Evolutionary conservation across 148 eudicot genomes (phyloP).

Genomic region (Fagopyrum tataricum): DNA sequence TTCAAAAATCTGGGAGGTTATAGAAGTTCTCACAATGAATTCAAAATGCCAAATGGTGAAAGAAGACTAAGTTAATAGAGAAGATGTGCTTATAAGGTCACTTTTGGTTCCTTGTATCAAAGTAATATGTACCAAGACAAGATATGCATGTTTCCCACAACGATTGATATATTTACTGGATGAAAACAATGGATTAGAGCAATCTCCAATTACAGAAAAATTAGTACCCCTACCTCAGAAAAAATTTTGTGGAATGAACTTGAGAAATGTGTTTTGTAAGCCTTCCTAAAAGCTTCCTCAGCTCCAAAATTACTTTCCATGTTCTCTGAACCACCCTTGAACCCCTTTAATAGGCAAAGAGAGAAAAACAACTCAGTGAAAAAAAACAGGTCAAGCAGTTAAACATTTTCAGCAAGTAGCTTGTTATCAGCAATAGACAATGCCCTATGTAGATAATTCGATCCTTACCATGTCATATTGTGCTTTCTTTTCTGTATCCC

Average conservation of each 20-base stretch:
- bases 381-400: background rate
- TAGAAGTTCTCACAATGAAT: conserved; percentile 10
- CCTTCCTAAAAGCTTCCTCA: conserved; percentile 44
- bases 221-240: conserved; percentile 53
- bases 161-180: background rate
- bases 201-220: background rate
- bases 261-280: conserved; percentile 56
- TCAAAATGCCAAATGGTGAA: background rate
- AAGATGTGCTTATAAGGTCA: background rate
- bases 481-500: conserved; percentile 67
- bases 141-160: background rate
- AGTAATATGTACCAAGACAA: background rate
- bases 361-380: background rate
- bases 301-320: conserved; percentile 36
- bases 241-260: conserved; percentile 79
- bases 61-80: background rate
- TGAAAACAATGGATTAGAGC: background rate
- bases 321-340: conserved; percentile 40
- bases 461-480: conserved; percentile 77
- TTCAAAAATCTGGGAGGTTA: conserved; percentile 60
- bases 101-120: background rate
- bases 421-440: background rate
- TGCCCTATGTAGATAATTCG: background rate
- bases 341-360: conserved; percentile 26
- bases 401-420: background rate